These are phyloP conservation scores for Aurantiochytrium sp. DNA, from an alignment of 108 stramenopile genomes.

Conservation along the genomic window DNA sequence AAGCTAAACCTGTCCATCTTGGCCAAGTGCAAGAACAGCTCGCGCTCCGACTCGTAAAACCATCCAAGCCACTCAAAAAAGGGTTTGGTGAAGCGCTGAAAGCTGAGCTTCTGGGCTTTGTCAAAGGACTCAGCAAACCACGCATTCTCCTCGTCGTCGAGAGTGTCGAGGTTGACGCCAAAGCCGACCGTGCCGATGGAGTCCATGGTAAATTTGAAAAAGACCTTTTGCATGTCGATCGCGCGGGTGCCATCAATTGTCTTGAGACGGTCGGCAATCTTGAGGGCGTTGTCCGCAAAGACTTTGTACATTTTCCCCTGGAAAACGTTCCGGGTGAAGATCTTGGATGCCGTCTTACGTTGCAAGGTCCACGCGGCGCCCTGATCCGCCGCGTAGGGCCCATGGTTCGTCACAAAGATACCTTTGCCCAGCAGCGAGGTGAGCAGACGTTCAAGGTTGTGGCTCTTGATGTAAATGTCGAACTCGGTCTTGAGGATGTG, in stretches of 20 bases:
- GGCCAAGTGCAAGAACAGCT: not conserved
- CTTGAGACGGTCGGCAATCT: not conserved
- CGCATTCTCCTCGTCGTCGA: constrained; percentile 19
- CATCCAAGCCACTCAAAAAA: constrained; percentile 20
- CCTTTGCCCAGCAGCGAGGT: constrained; percentile 40
- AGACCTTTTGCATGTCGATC: constrained; percentile 38
- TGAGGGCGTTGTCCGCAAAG: constrained; percentile 15
- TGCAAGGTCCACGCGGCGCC: constrained; percentile 48
- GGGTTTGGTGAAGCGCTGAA: constrained; percentile 16
- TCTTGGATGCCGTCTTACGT: constrained; percentile 41
- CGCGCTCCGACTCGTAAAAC: not conserved
- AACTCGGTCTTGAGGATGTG: constrained; percentile 47
- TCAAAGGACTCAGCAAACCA: constrained; percentile 44
- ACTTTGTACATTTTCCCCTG: constrained; percentile 5
- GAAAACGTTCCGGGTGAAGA: constrained; percentile 37
- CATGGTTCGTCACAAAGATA: constrained; percentile 32
- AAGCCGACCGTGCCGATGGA: constrained; percentile 48
- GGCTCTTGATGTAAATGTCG: constrained; percentile 47
- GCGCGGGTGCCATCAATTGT: not conserved
- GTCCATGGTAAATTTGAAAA: constrained; percentile 37
- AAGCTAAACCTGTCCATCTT: constrained; percentile 33
- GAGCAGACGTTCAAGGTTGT: not conserved
- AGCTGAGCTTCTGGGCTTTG: constrained; percentile 21
- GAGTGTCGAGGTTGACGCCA: constrained; percentile 36
- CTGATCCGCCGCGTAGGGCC: not conserved